Evolutionary conservation across 2,329 filamentous ascomycete species (phyloP).

Genomic region (Sodiomyces alkalinus): DNA sequence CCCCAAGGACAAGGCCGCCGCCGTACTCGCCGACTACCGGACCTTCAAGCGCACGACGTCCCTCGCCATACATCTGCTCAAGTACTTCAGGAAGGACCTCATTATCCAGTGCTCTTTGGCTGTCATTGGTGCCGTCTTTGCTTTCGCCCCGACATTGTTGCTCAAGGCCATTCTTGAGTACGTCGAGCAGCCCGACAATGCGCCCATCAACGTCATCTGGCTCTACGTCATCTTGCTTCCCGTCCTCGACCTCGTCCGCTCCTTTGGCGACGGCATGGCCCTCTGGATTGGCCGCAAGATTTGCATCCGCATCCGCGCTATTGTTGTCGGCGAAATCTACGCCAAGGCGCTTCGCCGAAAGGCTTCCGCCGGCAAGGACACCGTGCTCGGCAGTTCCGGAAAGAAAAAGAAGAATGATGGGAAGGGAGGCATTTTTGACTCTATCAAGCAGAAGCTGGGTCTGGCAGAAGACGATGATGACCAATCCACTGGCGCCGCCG

Average conservation of each 20-base stretch:
- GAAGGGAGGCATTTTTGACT: slow-evolving; percentile 24
- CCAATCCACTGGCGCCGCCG: too few relatives aligned
- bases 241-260: slow-evolving; percentile 65
- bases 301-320: slow-evolving; percentile 81
- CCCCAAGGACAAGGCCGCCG: slow-evolving; percentile 73
- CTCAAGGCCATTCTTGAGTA: slow-evolving; percentile 87
- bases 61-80: slow-evolving; percentile 65
- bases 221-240: slow-evolving; percentile 87
- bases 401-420: slow-evolving; percentile 19
- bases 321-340: slow-evolving; percentile 95
- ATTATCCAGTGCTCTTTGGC: slow-evolving; percentile 70
- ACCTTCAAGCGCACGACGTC: slow-evolving; percentile 69
- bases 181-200: slow-evolving; percentile 65
- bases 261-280: slow-evolving; percentile 70
- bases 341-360: slow-evolving; percentile 87
- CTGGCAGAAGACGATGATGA: slow-evolving; percentile 44
- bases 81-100: slow-evolving; percentile 67
- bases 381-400: slow-evolving; percentile 47
- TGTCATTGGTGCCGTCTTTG: slow-evolving; percentile 63
- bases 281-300: slow-evolving; percentile 91
- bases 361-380: slow-evolving; percentile 64
- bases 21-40: slow-evolving; percentile 68
- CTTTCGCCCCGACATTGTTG: slow-evolving; percentile 81
- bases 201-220: slow-evolving; percentile 82
- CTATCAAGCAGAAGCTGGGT: slow-evolving; percentile 41